phyloP scores from a whole-genome alignment of 1,139 yeast species.

The Candida labiduridarum region DNA sequence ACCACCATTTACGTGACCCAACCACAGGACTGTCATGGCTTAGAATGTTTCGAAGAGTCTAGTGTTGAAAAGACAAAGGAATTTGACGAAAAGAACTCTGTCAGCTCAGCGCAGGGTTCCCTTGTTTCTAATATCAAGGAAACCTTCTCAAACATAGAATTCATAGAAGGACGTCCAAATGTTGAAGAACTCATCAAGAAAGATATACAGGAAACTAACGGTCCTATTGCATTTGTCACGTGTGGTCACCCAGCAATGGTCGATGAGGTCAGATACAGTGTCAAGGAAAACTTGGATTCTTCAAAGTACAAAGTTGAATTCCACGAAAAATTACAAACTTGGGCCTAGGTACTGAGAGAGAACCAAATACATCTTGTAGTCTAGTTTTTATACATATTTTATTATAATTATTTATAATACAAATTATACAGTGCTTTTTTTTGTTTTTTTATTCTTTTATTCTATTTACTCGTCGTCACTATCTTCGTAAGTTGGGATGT shows the following conservation, averaged over 20 bases:
- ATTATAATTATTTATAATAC: constrained; percentile 1
- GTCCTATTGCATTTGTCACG: constrained; percentile 45
- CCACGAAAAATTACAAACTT: constrained; percentile 46
- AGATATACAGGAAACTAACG: constrained; percentile 33
- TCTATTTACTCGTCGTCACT: constrained; percentile 33
- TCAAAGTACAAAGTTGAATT: constrained; percentile 42
- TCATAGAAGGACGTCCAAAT: constrained; percentile 34
- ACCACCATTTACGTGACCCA: constrained; percentile 34
- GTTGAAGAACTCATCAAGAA: constrained; percentile 25
- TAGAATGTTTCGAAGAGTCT: constrained; percentile 10
- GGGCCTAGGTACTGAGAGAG: constrained; percentile 14
- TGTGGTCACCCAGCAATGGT: constrained; percentile 54
- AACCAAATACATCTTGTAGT: background rate
- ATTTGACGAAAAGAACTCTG: constrained; percentile 10
- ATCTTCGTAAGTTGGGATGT: constrained; percentile 46
- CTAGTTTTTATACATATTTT: background rate
- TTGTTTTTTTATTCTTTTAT: background rate
- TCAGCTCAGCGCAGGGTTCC: constrained; percentile 6
- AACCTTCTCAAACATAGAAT: constrained; percentile 25
- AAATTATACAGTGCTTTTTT: constrained; percentile 3
- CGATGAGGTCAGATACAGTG: constrained; percentile 46
- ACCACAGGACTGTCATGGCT: constrained; percentile 20
- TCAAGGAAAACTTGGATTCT: constrained; percentile 27
- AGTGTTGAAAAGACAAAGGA: constrained; percentile 20
- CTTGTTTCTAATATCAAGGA: constrained; percentile 9